Percentiles rank a stretch among this genome's conserved stretches.
These are phyloP conservation scores for Spongiforma sp. DNA, from an alignment of 1,284 basidiomycete species.

Conservation along the genomic window DNA sequence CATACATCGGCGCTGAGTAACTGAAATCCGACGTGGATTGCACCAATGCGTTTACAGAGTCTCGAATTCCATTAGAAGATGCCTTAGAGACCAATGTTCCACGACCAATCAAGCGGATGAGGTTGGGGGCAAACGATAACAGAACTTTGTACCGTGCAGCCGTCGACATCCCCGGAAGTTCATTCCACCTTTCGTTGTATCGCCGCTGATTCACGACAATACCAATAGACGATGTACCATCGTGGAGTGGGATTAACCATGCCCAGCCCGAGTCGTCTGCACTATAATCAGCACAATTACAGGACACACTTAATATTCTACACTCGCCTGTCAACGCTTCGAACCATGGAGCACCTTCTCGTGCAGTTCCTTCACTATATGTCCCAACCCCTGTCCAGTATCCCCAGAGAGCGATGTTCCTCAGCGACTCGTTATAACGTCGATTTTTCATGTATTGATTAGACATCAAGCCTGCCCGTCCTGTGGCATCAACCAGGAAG, in stretches of 20 bases:
- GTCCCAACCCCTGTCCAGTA: slow-evolving; percentile 65
- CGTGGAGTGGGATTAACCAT: slow-evolving; percentile 80
- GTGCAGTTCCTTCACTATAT: slow-evolving; percentile 57
- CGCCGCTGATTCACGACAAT: slow-evolving; percentile 70
- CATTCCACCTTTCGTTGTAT: slow-evolving; percentile 46
- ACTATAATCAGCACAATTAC: slow-evolving; percentile 9
- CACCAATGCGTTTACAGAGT: slow-evolving; percentile 34
- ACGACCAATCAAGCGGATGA: slow-evolving; percentile 54
- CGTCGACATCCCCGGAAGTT: slow-evolving; percentile 47
- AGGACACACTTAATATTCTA: background rate
- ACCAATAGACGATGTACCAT: slow-evolving; percentile 71
- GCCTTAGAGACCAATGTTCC: slow-evolving; percentile 48
- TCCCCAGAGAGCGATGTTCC: slow-evolving; percentile 79
- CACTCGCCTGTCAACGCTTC: slow-evolving; percentile 69
- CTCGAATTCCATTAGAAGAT: slow-evolving; percentile 8
- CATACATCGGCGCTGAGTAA: slow-evolving; percentile 69
- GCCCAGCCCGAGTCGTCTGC: slow-evolving; percentile 78
- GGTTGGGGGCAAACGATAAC: slow-evolving; percentile 52
- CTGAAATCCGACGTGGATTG: slow-evolving; percentile 67
- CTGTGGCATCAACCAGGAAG: slow-evolving; percentile 73
- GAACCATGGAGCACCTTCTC: slow-evolving; percentile 70
- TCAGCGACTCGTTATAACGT: slow-evolving; percentile 67
- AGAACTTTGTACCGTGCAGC: slow-evolving; percentile 33
- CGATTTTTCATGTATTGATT: slow-evolving; percentile 71
- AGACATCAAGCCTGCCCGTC: slow-evolving; percentile 69